Percentiles rank a stretch among this genome's conserved stretches.
Evolutionary conservation across 2,329 filamentous ascomycete genomes (phyloP).

Genomic region (Pestalotiopsis sp.): DNA sequence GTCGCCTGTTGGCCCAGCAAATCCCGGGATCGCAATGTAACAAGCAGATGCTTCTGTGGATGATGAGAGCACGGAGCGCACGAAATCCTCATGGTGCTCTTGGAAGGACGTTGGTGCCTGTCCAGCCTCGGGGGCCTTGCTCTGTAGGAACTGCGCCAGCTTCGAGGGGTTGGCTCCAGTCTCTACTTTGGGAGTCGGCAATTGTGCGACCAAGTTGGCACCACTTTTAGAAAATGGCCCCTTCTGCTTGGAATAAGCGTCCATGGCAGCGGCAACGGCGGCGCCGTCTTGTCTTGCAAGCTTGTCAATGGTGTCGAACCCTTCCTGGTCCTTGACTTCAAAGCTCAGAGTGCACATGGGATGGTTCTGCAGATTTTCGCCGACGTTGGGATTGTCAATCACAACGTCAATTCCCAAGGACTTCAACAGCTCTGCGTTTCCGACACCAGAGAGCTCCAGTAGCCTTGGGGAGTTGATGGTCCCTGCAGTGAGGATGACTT

Average conservation of each 20-base stretch:
- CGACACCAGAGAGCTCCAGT: constrained; percentile 46
- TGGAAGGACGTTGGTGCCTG: neutral
- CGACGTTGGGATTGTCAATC: constrained; percentile 38
- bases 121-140: neutral
- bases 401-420: constrained; percentile 33
- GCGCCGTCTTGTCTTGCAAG: constrained; percentile 21
- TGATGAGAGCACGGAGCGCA: constrained; percentile 8
- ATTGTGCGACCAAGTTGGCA: constrained; percentile 21
- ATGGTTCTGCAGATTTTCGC: constrained; percentile 42
- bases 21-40: constrained; percentile 7
- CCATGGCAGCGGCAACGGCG: constrained; percentile 23
- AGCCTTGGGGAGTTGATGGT: constrained; percentile 44
- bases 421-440: constrained; percentile 35
- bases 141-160: constrained; percentile 19
- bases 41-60: neutral
- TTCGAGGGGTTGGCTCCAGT: constrained; percentile 32
- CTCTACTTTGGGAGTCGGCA: constrained; percentile 22
- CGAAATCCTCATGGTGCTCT: neutral
- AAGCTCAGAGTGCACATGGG: constrained; percentile 24
- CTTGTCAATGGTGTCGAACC: constrained; percentile 24
- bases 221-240: constrained; percentile 26
- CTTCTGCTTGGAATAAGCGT: constrained; percentile 22
- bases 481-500: constrained; percentile 47
- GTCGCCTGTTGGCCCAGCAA: neutral
- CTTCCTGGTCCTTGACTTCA: constrained; percentile 22